Base-by-base conservation (phyloP, 179 eudicot genomes). In the Pouteria campechiana region DNA sequence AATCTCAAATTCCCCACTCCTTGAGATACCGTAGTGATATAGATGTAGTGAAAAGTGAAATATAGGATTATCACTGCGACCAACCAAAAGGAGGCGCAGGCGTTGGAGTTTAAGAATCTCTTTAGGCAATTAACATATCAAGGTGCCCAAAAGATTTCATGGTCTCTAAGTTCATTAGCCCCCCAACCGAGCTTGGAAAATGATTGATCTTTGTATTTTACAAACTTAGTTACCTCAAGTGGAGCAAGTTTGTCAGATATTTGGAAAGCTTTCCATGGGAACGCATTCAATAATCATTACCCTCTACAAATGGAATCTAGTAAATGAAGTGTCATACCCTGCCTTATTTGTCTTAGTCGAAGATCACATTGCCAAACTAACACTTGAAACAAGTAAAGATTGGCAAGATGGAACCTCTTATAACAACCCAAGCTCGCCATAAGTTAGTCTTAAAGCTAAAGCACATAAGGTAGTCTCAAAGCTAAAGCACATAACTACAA, bases 161-260 rank as follows among this genome's bases (percentile, higher is more conserved):
- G 24, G 46, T 42, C 22, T 50, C 51, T 17, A 58, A 31, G 32
- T 22, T 49, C 49, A 17, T 43, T 7, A 59, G 52, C 17, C 51
- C 37, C 25, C 23, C 30, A 3, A 58, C 42, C 14, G 51, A 15
- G 9, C 50, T 4, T 3, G 60, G 55, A 13, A 61, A 18, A 13
- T 14, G 24, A 2, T 2, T 7, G 4, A 54, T 18, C 9, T 0
- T 1, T 7, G 55, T 53, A 3, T 31, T 7, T 25, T 39, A 46
- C 23, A 61, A 3, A 30, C 60, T 54, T 13, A 61, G 34, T 14
- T 32, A 53, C 33, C 49, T 61, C 22, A 61, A 33, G 16, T 46
- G 66, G 23, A 54, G 30, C 32, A 61, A 47, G 23, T 54, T 4
- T 1, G 2, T 18, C 23, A 46, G 6, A n/a, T n/a, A n/a, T n/a